Evolutionary conservation across 2,329 filamentous ascomycete genomes (phyloP).

Genomic region (Sporothrix dimorphospora): DNA sequence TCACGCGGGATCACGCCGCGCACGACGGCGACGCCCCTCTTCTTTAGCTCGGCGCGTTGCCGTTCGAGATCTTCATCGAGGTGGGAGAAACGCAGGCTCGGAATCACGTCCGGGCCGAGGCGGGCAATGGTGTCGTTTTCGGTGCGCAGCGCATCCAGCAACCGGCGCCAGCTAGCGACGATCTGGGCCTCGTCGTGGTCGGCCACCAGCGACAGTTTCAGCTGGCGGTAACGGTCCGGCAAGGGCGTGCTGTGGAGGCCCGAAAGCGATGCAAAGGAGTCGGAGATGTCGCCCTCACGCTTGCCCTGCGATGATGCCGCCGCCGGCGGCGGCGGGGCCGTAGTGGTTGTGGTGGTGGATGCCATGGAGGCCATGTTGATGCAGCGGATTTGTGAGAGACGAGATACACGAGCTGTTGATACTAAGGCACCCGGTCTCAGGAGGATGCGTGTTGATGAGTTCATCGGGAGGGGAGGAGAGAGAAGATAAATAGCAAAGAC

Average conservation of each 20-base stretch:
- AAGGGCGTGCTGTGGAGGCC: slow-evolving; percentile 51
- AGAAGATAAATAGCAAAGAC: not conserved
- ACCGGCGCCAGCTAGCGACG: slow-evolving; percentile 39
- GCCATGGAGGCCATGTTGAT: slow-evolving; percentile 33
- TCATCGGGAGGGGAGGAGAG: not conserved
- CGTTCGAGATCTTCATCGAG: slow-evolving; percentile 46
- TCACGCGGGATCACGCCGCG: slow-evolving; percentile 65
- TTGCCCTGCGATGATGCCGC: slow-evolving; percentile 40
- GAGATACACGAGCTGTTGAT: not conserved
- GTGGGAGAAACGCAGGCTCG: slow-evolving; percentile 53
- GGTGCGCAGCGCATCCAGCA: slow-evolving; percentile 33
- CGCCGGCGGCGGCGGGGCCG: not conserved
- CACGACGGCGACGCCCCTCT: slow-evolving; percentile 66
- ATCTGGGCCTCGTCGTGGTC: slow-evolving; percentile 56
- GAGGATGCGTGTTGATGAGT: not conserved
- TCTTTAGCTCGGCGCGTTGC: slow-evolving; percentile 55
- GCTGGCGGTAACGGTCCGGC: slow-evolving; percentile 57
- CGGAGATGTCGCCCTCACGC: slow-evolving; percentile 64
- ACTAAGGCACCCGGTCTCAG: not conserved
- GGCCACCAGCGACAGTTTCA: slow-evolving; percentile 57
- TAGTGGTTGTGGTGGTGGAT: not conserved
- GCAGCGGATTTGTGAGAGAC: not conserved
- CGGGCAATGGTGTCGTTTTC: slow-evolving; percentile 47
- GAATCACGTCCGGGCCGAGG: slow-evolving; percentile 54
- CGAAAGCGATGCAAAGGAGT: slow-evolving; percentile 63